Evolutionary conservation across 441 rosid species (phyloP).

Genomic region (Pelargonium myrrhifolium): DNA sequence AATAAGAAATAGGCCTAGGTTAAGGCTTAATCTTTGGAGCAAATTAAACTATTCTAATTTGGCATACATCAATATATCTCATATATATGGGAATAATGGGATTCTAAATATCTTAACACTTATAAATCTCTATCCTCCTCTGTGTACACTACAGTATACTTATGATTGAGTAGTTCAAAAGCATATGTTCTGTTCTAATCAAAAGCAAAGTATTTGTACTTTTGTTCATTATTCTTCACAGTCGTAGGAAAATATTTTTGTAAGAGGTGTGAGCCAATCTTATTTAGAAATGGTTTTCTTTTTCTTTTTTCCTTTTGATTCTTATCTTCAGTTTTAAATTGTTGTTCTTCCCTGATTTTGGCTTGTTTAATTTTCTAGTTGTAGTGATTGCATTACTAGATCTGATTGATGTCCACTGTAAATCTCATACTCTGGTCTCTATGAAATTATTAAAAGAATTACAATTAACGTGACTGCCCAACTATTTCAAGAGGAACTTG

Average conservation of each 20-base stretch:
- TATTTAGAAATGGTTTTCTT: neutral
- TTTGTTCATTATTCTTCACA: neutral
- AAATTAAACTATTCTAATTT: no score
- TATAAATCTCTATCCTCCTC: neutral
- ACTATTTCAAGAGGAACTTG: no score
- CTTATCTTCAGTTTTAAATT: neutral
- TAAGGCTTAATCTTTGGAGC: no score
- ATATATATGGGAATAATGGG: no score
- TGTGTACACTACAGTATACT: neutral
- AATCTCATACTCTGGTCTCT: neutral
- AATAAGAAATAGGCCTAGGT: no score
- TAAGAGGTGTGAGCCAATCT: neutral
- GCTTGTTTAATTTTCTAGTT: neutral
- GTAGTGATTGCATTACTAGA: neutral
- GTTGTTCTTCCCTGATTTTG: neutral
- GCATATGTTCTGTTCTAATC: neutral
- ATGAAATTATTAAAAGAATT: neutral
- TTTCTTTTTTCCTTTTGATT: neutral
- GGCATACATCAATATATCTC: no score
- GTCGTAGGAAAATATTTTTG: neutral
- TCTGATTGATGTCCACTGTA: neutral
- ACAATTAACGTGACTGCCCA: no score
- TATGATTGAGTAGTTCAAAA: neutral
- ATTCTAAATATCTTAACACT: neutral
- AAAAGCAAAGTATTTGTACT: neutral